Evolutionary conservation across 1,284 basidiomycete genomes (phyloP), one percentile per base, ranked within the genome.

Genomic region (Earliella scabrosa): DNA sequence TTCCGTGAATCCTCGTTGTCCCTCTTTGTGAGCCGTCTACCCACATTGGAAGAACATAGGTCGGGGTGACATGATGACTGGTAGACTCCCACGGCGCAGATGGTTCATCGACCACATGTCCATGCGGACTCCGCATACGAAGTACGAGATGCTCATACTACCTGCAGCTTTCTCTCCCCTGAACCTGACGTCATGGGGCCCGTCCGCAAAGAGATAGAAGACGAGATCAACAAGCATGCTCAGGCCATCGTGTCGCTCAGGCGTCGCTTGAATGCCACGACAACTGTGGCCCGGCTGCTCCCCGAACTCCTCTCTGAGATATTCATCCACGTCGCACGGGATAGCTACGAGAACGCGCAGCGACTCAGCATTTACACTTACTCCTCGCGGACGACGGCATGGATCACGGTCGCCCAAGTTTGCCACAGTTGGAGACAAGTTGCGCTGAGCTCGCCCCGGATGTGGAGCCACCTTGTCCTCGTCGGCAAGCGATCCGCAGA

Each of bases 281-380:
- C 50, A 11, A 10, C 38, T 16, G 47, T 61, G 27, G 53, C 59
- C 23, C 54, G 54, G 11, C 48, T 61, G 11, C 60, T 54, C n/a
- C 32, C 54, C 8, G 56, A 61, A 35, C 10, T 61, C 8, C 45
- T 61, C 23, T 52, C 60, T 4, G 56, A 61, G 34, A 41, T 61
- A 4, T 61, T 61, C 40, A 13, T 53, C 3, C 52, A 54, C n/a
- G 21, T 57, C 7, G 48, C 34, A 7, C 27, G 34, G 8, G 34
- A 38, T 1, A 35, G 26, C 10, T 60, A 53, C 46, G 35, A 45
- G n/a, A 14, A 31, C 4, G 26, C 18, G 14, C 27, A 47, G 3
- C 7, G 14, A 2, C 36, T 27, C n/a, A n/a, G 3, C 31, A 26
- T 36, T 9, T 29, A 32, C 40, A 38, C 21, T 13, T 34, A 35